These are phyloP conservation scores for Termitomyces sp. DNA, from an alignment of 768 basidiomycete species.

Conservation along the genomic window DNA sequence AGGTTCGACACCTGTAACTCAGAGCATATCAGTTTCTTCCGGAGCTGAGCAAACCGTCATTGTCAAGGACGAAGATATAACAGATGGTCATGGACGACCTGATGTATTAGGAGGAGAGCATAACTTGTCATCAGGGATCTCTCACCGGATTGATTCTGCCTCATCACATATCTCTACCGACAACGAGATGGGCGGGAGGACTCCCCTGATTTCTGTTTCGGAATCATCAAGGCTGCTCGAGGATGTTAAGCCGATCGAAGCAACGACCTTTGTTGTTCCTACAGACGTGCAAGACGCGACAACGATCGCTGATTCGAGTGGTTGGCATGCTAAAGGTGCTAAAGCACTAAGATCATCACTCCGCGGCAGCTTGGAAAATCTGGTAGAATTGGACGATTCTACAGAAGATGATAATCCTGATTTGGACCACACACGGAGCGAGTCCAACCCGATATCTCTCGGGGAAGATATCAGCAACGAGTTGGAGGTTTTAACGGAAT, in stretches of 20 bases:
- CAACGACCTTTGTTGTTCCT: background rate
- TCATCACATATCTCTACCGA: background rate
- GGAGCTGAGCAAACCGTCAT: background rate
- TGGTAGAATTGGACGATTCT: background rate
- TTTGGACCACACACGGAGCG: background rate
- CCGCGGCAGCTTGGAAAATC: background rate
- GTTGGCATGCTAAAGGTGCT: background rate
- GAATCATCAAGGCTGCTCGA: background rate
- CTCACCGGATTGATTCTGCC: background rate
- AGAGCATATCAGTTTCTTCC: background rate
- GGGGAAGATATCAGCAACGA: background rate
- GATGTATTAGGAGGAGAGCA: background rate
- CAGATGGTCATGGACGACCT: background rate
- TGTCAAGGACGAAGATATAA: background rate
- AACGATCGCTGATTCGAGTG: background rate
- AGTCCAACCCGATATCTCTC: background rate
- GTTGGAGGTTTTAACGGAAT: background rate
- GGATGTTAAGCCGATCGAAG: background rate
- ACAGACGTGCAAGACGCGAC: background rate
- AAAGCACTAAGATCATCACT: background rate
- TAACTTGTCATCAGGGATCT: background rate
- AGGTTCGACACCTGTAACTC: background rate
- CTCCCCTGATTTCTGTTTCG: background rate
- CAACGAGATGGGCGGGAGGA: background rate
- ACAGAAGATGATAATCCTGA: background rate